A percentile compares a stretch with the other conserved stretches of the same genome.
phyloP scores from a whole-genome alignment of 805 yeast species.

The Cyberlindnera mississippiensis region DNA sequence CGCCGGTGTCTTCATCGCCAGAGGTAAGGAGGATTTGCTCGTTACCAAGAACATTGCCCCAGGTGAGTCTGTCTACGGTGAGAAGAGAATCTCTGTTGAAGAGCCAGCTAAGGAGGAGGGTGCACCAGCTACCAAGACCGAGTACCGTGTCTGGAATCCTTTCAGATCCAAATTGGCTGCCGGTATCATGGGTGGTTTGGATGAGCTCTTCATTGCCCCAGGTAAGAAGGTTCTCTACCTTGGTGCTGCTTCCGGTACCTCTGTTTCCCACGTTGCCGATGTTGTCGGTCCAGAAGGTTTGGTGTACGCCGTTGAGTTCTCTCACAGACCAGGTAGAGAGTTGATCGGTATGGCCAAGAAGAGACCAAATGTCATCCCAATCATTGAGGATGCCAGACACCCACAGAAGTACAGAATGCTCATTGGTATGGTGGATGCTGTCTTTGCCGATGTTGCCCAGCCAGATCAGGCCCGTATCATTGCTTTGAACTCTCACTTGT shows the following conservation, averaged over 20 bases:
- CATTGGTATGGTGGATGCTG: conserved; percentile 97
- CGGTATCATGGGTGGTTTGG: conserved; percentile 99
- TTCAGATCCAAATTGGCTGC: conserved; percentile 99
- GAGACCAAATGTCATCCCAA: conserved; percentile 98
- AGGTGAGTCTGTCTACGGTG: conserved; percentile 98
- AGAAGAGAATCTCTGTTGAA: conserved; percentile 91
- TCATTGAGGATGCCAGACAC: conserved; percentile 99
- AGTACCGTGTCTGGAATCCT: conserved; percentile 99
- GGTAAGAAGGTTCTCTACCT: conserved; percentile 96
- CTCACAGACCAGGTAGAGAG: conserved; percentile 99
- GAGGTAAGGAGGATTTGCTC: conserved; percentile 98
- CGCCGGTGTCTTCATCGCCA: conserved; percentile 97
- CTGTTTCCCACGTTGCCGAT: conserved; percentile 97
- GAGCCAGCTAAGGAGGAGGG: conserved; percentile 88
- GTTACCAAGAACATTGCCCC: conserved; percentile 97
- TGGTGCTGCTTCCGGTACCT: conserved; percentile 99
- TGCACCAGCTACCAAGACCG: conserved; percentile 88
- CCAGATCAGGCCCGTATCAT: conserved; percentile 99
- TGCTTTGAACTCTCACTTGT: conserved; percentile 96
- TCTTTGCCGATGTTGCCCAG: conserved; percentile 99
- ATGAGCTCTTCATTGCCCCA: conserved; percentile 94
- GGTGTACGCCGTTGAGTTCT: conserved; percentile 98
- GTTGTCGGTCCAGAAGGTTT: conserved; percentile 99
- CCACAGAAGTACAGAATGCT: conserved; percentile 99
- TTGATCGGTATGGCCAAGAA: conserved; percentile 99